Base-by-base conservation (phyloP, 2,329 filamentous ascomycete genomes). In the Aureobasidium sp. region DNA sequence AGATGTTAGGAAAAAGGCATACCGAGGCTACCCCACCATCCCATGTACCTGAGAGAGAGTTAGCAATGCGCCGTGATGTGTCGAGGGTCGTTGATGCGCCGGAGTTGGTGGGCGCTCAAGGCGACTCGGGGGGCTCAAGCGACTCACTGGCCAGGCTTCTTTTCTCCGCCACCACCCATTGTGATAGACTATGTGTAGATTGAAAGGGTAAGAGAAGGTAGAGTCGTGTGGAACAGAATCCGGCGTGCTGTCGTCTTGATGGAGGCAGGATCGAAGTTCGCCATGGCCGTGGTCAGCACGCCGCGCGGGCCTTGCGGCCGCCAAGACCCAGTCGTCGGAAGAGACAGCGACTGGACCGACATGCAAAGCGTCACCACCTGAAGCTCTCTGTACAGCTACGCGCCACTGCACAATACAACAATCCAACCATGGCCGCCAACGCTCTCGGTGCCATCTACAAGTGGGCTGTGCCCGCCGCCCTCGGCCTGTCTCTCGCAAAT, bases 1-100 rank as follows among this genome's bases (percentile, higher is more conserved):
- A 50, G n/a, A 49, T 24, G 40, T 44, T 14, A 60, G 67, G 68
- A 84, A 29, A 14, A 40, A 31, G 31, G 49, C 85, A 79, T 84
- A 91, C 88, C 89, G 67, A 92, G 78, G 71, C 80, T 78, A 71
- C 89, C 89, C 88, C 89, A 93, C 75, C 77, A 77, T 69, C 89
- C 89, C 63, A 92, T 78, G 76, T 80, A 91, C 74, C 89, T 92
- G 69, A 66, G 22, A 64, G 64, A 60, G 29, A 31, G 66, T 76
- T 64, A 75, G 70, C 63, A 50, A 57, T 52, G 53, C 53, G 53
- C 40, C 15, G n/a, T 62, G 35, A 27, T 2, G 24, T 19, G 27
- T 24, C 24, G 40, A 47, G 27, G 12, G 17, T 47, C 11, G 22
- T 35, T 24, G 57, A 48, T 49, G 39, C 35, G 52, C 50, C 49